A percentile compares a stretch with the other conserved stretches of the same genome.
These are phyloP conservation scores for Neoboletus magnificus DNA, from an alignment of 768 basidiomycete species.

Conservation along the genomic window DNA sequence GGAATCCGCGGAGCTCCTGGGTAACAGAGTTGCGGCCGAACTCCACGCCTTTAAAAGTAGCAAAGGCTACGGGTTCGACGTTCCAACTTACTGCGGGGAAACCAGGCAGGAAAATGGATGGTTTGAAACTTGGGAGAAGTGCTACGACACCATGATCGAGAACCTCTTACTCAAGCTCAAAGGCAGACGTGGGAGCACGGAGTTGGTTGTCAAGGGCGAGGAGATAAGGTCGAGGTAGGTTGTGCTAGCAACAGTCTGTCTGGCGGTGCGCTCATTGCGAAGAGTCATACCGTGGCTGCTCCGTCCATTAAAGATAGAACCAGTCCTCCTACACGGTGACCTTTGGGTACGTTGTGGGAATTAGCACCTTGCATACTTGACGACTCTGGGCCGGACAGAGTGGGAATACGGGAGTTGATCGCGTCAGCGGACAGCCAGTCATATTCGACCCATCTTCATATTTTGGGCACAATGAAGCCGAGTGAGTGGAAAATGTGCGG, in stretches of 20 bases:
- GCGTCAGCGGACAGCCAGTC: conserved; percentile 50
- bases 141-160: conserved; percentile 59
- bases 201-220: conserved; percentile 51
- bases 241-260: background rate
- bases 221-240: conserved; percentile 47
- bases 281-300: conserved; percentile 77
- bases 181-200: conserved; percentile 39
- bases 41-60: conserved; percentile 55
- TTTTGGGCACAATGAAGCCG: conserved; percentile 79
- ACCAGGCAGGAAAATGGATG: conserved; percentile 72
- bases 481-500: conserved; percentile 47
- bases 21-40: conserved; percentile 61
- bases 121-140: conserved; percentile 68
- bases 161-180: conserved; percentile 51
- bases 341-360: conserved; percentile 56
- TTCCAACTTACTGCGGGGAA: conserved; percentile 75
- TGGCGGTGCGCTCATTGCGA: conserved; percentile 7
- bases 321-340: conserved; percentile 76
- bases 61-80: conserved; percentile 63
- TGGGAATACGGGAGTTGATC: conserved; percentile 68
- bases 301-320: conserved; percentile 52
- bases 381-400: conserved; percentile 41
- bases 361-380: background rate
- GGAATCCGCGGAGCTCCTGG: conserved; percentile 48
- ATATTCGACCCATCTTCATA: conserved; percentile 79